Evolutionary conservation across 2,329 filamentous ascomycete genomes (phyloP).

Genomic region (Peltaster fructicola): DNA sequence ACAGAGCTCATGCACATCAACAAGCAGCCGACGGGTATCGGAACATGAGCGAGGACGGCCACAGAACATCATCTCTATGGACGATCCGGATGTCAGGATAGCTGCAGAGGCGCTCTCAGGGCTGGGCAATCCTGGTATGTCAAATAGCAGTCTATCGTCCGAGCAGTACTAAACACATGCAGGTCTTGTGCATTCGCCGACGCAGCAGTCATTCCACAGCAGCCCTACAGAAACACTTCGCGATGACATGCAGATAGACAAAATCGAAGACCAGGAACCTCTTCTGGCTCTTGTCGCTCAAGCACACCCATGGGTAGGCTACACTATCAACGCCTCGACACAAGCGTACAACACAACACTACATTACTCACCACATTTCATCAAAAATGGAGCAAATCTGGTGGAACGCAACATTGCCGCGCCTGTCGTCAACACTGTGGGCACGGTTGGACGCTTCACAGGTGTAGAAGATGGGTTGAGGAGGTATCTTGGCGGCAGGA

Average conservation of each 20-base stretch:
- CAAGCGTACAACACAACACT: conserved; percentile 76
- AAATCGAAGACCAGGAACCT: conserved; percentile 47
- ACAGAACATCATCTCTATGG: conserved; percentile 27
- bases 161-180: conserved; percentile 3
- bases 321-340: conserved; percentile 39
- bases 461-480: conserved; percentile 76
- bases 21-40: too few relatives aligned
- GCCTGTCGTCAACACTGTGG: conserved; percentile 72
- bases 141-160: conserved; percentile 1
- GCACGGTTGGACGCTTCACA: conserved; percentile 64
- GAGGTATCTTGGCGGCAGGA: conserved; percentile 53
- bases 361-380: conserved; percentile 76
- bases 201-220: conserved; percentile 10
- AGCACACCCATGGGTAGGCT: conserved; percentile 70
- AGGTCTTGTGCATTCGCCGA: conserved; percentile 27
- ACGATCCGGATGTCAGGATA: conserved; percentile 30
- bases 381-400: conserved; percentile 72
- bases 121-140: conserved; percentile 30
- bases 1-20: too few relatives aligned
- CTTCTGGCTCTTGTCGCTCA: conserved; percentile 74
- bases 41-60: conserved; percentile 12
- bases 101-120: conserved; percentile 34
- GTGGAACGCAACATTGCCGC: conserved; percentile 71
- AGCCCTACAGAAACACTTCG: conserved; percentile 5
- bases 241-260: neutral